Evolutionary conservation across 2,329 filamentous ascomycete species (phyloP).

Genomic region (Fusarium burgessii): DNA sequence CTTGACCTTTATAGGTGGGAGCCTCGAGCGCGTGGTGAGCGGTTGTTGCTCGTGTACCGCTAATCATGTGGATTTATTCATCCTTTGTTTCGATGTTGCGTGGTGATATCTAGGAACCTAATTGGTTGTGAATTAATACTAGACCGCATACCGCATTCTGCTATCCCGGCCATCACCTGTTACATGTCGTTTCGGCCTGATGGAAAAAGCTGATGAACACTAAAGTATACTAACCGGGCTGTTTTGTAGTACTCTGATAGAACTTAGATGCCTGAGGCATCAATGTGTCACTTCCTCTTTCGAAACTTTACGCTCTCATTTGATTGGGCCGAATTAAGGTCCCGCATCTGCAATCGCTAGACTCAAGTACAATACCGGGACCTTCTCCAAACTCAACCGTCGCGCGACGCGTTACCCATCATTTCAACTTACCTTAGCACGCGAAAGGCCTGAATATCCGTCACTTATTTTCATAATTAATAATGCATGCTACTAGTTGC

Average conservation of each 20-base stretch:
- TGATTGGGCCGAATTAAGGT: constrained; percentile 1
- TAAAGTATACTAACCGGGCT: too few relatives aligned
- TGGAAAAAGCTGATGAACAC: not conserved
- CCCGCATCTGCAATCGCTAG: constrained; percentile 13
- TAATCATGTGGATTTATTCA: constrained; percentile 18
- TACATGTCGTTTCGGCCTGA: not conserved
- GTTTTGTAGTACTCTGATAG: not conserved
- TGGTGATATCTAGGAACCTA: constrained; percentile 2
- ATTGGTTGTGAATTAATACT: constrained; percentile 6
- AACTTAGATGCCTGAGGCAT: constrained; percentile 1
- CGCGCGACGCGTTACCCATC: constrained; percentile 46
- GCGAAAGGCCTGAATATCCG: constrained; percentile 10
- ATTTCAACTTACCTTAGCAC: constrained; percentile 36
- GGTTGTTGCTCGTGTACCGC: too few relatives aligned
- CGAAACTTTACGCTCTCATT: not conserved
- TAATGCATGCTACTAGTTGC: constrained; percentile 22
- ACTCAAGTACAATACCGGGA: not conserved
- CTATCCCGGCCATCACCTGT: not conserved
- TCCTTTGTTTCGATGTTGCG: not conserved
- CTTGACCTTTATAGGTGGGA: not conserved
- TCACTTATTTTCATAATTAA: constrained; percentile 12
- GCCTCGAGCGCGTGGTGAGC: not conserved
- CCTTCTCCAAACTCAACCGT: constrained; percentile 27
- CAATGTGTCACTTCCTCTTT: not conserved
- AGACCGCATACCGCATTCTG: not conserved